Conservation (phyloP, 129 eudicot species). For the Oenanthe sinensis region DNA sequence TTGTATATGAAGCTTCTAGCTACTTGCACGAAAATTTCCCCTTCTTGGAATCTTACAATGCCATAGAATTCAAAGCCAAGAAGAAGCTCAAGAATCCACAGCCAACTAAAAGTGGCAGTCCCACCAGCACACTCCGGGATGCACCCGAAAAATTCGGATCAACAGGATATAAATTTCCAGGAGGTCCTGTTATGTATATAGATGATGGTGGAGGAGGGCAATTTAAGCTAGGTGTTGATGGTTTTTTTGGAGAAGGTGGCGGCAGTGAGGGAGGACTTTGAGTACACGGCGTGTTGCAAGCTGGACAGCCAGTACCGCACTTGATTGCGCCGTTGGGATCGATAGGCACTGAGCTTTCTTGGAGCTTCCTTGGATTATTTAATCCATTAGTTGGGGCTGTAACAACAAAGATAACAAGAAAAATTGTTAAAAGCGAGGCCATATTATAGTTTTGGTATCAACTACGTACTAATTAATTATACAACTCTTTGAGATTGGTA, state of each 20-base stretch:
- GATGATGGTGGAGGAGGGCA: conserved; percentile 77
- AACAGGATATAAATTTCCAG: conserved; percentile 68
- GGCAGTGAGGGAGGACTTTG: conserved; percentile 52
- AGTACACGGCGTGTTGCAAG: conserved; percentile 50
- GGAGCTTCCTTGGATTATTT: conserved; percentile 31
- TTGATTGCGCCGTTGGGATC: conserved; percentile 40
- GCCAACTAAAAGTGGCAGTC: conserved; percentile 28
- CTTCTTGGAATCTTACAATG: not conserved
- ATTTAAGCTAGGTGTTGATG: conserved; percentile 26
- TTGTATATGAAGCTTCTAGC: not conserved
- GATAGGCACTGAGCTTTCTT: conserved; percentile 26
- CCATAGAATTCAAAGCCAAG: conserved; percentile 26
- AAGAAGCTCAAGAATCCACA: conserved; percentile 31
- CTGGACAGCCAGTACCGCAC: conserved; percentile 61
- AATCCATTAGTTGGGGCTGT: conserved; percentile 19
- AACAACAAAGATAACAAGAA: conserved; percentile 20
- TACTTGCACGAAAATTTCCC: not conserved
- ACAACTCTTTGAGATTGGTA: not conserved
- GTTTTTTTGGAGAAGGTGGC: conserved; percentile 38
- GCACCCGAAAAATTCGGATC: conserved; percentile 23
- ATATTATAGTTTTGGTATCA: conserved; percentile 9
- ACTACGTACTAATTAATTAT: not conserved
- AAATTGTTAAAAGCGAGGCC: not conserved
- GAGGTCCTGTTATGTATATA: conserved; percentile 64
- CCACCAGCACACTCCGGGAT: conserved; percentile 23